These are phyloP conservation scores for Geotrichum bryndzae DNA, from an alignment of 1,139 yeast species.

Conservation along the genomic window DNA sequence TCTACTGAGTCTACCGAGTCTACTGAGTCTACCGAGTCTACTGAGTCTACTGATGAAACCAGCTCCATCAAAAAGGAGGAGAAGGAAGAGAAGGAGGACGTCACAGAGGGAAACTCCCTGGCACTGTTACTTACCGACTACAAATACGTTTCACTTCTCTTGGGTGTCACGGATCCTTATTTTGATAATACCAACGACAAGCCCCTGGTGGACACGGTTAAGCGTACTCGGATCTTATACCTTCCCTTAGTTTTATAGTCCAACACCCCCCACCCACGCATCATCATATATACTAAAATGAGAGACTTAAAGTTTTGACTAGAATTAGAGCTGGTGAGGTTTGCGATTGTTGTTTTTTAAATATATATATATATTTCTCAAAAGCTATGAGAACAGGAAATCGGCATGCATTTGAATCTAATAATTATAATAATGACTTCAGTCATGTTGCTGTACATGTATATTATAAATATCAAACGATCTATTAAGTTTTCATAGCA, in stretches of 20 bases:
- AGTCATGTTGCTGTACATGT: no score
- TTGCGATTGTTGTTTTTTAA: no score
- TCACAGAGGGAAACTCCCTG: neutral
- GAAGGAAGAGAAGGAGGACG: neutral
- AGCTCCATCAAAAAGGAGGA: neutral
- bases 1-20: no score
- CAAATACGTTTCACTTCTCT: neutral
- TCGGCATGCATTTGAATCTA: no score
- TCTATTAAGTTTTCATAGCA: no score
- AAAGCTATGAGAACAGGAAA: no score
- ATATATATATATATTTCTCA: no score
- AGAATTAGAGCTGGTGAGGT: no score
- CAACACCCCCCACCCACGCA: neutral
- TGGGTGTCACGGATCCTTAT: constrained; percentile 1
- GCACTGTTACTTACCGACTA: neutral
- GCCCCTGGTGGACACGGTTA: constrained; percentile 1
- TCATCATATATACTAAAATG: neutral
- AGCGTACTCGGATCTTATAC: constrained; percentile 14
- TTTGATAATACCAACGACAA: neutral
- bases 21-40: no score
- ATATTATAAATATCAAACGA: no score
- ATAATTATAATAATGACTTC: no score
- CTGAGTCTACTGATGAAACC: neutral
- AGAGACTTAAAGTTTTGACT: neutral
- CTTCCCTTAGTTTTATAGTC: constrained; percentile 13